phyloP scores from a whole-genome alignment of 345 rosid genomes.

The Erucastrum elatum region DNA sequence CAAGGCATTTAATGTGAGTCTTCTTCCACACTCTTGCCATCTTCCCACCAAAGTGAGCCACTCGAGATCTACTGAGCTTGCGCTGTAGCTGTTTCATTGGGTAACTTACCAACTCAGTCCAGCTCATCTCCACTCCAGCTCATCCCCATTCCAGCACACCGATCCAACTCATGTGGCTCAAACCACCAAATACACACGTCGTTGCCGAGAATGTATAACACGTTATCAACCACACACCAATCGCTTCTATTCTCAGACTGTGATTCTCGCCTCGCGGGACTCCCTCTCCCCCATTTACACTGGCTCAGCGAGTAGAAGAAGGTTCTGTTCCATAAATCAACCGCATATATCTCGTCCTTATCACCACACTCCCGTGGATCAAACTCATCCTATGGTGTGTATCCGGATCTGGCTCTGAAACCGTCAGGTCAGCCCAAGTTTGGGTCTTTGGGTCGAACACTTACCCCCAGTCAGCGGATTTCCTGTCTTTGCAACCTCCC shows the following conservation, averaged over 20 bases:
- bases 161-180: not conserved
- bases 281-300: not conserved
- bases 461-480: not conserved
- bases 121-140: not conserved
- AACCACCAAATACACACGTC: not conserved
- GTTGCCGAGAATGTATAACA: not conserved
- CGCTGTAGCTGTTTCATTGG: not conserved
- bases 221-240: not conserved
- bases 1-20: not conserved
- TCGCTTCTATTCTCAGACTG: not conserved
- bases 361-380: not conserved
- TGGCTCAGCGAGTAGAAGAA: not conserved
- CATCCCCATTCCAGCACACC: not conserved
- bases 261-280: not conserved
- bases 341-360: not conserved
- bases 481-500: not conserved
- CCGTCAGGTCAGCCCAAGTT: not conserved
- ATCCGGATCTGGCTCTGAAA: not conserved
- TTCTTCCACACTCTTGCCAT: not conserved
- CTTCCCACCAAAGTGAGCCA: not conserved
- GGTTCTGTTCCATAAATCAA: not conserved
- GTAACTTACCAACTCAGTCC: not conserved
- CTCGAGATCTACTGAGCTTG: not conserved
- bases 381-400: not conserved
- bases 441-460: not conserved